A percentile compares a stretch with the other conserved stretches of the same genome.
Conservation (phyloP, 176 grass and related monocot species). For the Eremochloa ophiuroides region DNA sequence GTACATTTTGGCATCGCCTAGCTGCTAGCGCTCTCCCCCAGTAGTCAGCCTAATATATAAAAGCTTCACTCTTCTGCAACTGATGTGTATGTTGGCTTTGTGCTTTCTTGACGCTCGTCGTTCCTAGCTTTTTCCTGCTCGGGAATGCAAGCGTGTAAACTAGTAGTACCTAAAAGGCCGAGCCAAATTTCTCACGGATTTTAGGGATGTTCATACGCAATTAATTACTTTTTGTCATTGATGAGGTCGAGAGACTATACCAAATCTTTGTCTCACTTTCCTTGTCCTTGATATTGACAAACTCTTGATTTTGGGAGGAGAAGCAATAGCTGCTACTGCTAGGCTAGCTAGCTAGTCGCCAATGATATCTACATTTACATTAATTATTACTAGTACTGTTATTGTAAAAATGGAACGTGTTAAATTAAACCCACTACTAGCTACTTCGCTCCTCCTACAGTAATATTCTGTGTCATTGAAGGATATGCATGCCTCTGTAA, state of each 20-base stretch:
- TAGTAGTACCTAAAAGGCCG: constrained; percentile 18
- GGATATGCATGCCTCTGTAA: neutral
- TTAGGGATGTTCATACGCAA: neutral
- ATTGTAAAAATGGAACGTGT: too few species aligned
- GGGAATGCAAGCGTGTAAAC: constrained; percentile 15
- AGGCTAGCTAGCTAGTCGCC: too few species aligned
- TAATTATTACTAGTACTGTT: too few species aligned
- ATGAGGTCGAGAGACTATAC: constrained; percentile 1
- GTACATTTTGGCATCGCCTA: neutral
- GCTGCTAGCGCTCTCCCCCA: neutral
- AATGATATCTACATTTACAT: too few species aligned
- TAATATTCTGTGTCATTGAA: neutral
- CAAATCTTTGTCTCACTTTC: constrained; percentile 24
- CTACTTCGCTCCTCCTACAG: too few species aligned
- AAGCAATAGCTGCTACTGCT: too few species aligned
- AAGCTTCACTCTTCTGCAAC: neutral
- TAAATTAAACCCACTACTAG: too few species aligned
- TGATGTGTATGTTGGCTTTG: neutral
- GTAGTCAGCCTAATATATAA: neutral
- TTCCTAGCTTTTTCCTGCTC: constrained; percentile 17
- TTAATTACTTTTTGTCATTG: neutral
- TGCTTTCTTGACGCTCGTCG: neutral
- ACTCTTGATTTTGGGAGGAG: too few species aligned
- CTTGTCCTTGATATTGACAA: neutral
- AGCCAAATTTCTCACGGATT: constrained; percentile 24